phyloP scores from a whole-genome alignment of 257 asterid species.

The Verbascum thapsus region DNA sequence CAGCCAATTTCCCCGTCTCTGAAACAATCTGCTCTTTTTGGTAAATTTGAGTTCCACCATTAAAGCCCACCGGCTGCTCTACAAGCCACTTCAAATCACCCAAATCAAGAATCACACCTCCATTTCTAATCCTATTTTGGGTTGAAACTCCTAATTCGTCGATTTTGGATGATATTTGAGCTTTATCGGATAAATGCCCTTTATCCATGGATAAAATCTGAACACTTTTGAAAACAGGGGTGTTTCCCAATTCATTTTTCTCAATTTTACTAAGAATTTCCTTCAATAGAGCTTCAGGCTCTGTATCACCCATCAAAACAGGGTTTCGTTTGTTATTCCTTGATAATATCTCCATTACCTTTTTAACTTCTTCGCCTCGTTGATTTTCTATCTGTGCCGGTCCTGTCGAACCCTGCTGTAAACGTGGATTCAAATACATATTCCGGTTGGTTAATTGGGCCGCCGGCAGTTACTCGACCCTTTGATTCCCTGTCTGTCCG shows the following conservation, averaged over 20 bases:
- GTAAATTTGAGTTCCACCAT: slow-evolving; percentile 41
- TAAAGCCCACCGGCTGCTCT: too few relatives aligned
- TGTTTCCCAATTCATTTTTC: slow-evolving; percentile 48
- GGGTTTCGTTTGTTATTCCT: slow-evolving; percentile 77
- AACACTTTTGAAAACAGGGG: slow-evolving; percentile 45
- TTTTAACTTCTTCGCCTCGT: slow-evolving; percentile 64
- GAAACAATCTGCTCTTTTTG: too few relatives aligned
- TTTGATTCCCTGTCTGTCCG: too few relatives aligned
- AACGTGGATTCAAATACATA: too few relatives aligned
- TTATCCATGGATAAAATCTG: slow-evolving; percentile 56
- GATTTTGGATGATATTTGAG: slow-evolving; percentile 47
- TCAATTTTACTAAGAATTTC: slow-evolving; percentile 61
- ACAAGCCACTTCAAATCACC: slow-evolving; percentile 97
- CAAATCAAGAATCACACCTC: slow-evolving; percentile 79
- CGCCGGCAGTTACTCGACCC: too few relatives aligned
- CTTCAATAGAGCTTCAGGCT: slow-evolving; percentile 69
- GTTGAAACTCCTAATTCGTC: slow-evolving; percentile 57
- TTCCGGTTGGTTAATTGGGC: too few relatives aligned
- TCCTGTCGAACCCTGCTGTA: too few relatives aligned
- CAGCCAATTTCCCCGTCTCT: slow-evolving; percentile 61
- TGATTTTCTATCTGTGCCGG: slow-evolving; percentile 38
- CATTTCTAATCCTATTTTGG: slow-evolving; percentile 48
- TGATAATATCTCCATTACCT: slow-evolving; percentile 63
- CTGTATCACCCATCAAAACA: slow-evolving; percentile 75
- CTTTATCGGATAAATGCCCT: slow-evolving; percentile 48